A percentile compares a stretch with the other conserved stretches of the same genome.
phyloP scores from a whole-genome alignment of 1,284 basidiomycete genomes.

The Irpex sp. region DNA sequence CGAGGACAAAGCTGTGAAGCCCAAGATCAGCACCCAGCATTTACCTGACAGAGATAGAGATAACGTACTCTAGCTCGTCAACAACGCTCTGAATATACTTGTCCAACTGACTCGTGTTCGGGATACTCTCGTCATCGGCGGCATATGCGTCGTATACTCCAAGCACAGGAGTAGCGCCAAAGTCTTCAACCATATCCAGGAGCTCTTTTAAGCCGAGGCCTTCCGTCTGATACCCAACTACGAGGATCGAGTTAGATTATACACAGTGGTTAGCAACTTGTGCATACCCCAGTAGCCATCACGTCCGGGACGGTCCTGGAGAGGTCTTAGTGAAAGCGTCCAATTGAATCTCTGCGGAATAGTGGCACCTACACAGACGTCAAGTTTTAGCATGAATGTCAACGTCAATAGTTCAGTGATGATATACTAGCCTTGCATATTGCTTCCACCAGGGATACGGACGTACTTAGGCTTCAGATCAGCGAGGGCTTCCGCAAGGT shows the following conservation, averaged over 20 bases:
- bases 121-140: conserved; percentile 9
- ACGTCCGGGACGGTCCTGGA: conserved; percentile 6
- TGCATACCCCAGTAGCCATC: conserved; percentile 7
- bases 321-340: conserved; percentile 3
- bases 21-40: background rate
- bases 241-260: background rate
- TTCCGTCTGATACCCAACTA: conserved; percentile 8
- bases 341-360: conserved; percentile 7
- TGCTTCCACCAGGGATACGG: conserved; percentile 7
- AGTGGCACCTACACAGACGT: background rate
- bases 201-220: conserved; percentile 6
- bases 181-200: conserved; percentile 8
- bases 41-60: background rate
- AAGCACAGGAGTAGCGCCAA: conserved; percentile 6
- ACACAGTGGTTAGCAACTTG: background rate
- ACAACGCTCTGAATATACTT: conserved; percentile 9
- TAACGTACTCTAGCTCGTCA: conserved; percentile 1
- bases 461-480: conserved; percentile 7
- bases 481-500: conserved; percentile 7
- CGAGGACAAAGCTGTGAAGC: conserved; percentile 1
- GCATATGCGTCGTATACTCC: conserved; percentile 8
- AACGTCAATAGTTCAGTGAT: background rate
- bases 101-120: conserved; percentile 8
- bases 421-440: conserved; percentile 6
- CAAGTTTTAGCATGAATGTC: background rate